Conservation (phyloP, 192 early-diverging fungal species). For the Podila epigama region DNA sequence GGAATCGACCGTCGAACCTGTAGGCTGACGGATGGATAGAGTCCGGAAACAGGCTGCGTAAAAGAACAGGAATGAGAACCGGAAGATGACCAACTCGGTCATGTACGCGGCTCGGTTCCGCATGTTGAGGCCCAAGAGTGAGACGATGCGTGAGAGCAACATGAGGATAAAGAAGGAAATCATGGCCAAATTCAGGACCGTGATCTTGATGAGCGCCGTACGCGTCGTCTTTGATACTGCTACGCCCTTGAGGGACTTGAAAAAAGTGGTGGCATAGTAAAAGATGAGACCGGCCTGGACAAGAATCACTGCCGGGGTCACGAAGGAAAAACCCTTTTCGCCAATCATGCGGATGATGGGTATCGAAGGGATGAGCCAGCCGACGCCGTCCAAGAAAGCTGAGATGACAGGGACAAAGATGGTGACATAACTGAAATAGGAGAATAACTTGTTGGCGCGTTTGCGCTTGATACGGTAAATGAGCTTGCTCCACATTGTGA, state of each 20-base stretch:
- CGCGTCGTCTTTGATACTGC: constrained; percentile 35
- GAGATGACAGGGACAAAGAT: constrained; percentile 36
- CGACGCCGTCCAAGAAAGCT: constrained; percentile 39
- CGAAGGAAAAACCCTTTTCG: constrained; percentile 32
- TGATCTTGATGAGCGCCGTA: constrained; percentile 38
- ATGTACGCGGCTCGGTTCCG: constrained; percentile 27
- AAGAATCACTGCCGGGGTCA: constrained; percentile 34
- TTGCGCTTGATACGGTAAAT: constrained; percentile 44
- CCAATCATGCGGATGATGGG: constrained; percentile 43
- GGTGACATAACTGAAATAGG: constrained; percentile 30
- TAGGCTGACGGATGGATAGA: constrained; percentile 38
- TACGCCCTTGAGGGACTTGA: constrained; percentile 34
- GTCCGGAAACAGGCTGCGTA: constrained; percentile 46
- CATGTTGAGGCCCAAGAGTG: constrained; percentile 37
- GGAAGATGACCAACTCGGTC: constrained; percentile 31
- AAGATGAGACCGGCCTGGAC: constrained; percentile 37
- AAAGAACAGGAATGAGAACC: constrained; percentile 47
- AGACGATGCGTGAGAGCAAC: constrained; percentile 39
- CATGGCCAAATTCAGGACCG: constrained; percentile 47
- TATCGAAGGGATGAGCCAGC: constrained; percentile 33
- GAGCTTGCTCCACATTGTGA: constrained; percentile 41
- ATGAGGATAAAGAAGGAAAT: constrained; percentile 49
- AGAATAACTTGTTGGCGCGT: constrained; percentile 27
- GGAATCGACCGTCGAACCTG: constrained; percentile 38
- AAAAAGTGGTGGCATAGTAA: constrained; percentile 39